Percentiles rank a stretch among this genome's conserved stretches.
phyloP scores from a whole-genome alignment of 345 rosid species.

The Durio zibethinus region DNA sequence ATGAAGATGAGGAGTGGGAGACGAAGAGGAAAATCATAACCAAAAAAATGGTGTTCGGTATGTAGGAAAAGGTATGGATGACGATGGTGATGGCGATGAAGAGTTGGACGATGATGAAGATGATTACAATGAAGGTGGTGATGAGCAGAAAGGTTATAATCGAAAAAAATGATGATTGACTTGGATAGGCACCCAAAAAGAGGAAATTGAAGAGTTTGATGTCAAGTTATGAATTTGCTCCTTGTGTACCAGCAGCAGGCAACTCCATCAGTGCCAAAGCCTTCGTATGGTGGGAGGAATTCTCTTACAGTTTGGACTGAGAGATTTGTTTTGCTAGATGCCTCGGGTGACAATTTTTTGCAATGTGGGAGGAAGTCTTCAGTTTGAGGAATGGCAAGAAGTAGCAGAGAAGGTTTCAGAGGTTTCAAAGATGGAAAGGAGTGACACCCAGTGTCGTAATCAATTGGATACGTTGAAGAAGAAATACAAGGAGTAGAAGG shows the following conservation, averaged over 20 bases:
- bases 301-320: conserved; percentile 82
- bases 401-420: conserved; percentile 94
- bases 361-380: conserved; percentile 83
- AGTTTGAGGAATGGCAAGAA: conserved; percentile 92
- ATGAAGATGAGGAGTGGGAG: conserved; percentile 39
- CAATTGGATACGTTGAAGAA: conserved; percentile 88
- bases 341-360: conserved; percentile 91
- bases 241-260: conserved; percentile 50
- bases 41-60: conserved; percentile 38
- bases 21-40: conserved; percentile 40
- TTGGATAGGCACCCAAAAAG: conserved; percentile 61
- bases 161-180: conserved; percentile 31
- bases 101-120: conserved; percentile 25
- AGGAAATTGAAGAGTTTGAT: conserved; percentile 67
- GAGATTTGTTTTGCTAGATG: conserved; percentile 72
- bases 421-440: conserved; percentile 62
- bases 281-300: conserved; percentile 58
- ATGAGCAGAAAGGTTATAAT: conserved; percentile 26
- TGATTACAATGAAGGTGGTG: conserved; percentile 32
- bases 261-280: conserved; percentile 29
- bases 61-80: conserved; percentile 34
- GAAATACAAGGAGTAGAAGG: conserved; percentile 90
- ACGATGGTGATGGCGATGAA: conserved; percentile 6
- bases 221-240: conserved; percentile 80
- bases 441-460: conserved; percentile 84